Conservation (phyloP, 139 green algal genomes). For the Volvox africanus region DNA sequence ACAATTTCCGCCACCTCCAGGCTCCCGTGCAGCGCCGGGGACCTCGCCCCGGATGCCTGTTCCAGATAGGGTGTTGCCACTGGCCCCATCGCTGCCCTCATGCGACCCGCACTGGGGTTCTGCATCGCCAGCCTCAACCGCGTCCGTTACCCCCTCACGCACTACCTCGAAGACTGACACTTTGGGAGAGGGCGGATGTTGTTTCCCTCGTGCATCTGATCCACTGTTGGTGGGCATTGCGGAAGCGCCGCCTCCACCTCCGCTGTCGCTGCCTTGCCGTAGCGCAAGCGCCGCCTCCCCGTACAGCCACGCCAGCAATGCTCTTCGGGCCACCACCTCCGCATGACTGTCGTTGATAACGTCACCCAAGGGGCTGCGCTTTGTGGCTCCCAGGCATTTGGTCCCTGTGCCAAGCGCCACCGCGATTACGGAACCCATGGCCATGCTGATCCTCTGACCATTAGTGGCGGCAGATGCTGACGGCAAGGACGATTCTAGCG, state of each 20-base stretch:
- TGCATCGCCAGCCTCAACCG: neutral
- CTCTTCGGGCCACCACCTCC: conserved; percentile 78
- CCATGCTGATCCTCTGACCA: neutral
- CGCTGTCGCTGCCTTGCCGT: neutral
- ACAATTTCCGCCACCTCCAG: too few species aligned
- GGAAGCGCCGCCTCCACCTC: too few species aligned
- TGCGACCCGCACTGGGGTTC: neutral
- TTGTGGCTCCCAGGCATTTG: conserved; percentile 78
- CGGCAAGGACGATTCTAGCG: too few species aligned
- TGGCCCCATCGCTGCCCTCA: too few species aligned
- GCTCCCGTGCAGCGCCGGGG: too few species aligned
- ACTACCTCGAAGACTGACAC: neutral
- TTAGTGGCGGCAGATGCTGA: neutral
- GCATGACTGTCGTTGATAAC: conserved; percentile 87
- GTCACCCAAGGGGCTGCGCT: conserved; percentile 46
- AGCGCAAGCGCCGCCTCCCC: conserved; percentile 65
- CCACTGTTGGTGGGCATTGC: neutral
- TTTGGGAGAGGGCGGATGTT: neutral
- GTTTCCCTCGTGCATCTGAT: neutral
- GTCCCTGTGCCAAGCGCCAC: conserved; percentile 86
- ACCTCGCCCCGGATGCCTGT: too few species aligned
- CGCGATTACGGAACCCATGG: conserved; percentile 34
- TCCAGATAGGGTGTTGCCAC: too few species aligned
- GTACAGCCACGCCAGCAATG: conserved; percentile 80
- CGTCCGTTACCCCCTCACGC: neutral